A percentile compares a stretch with the other conserved stretches of the same genome.
Conservation (phyloP, 1,284 basidiomycete genomes). For the Ceratobasidium sp. region DNA sequence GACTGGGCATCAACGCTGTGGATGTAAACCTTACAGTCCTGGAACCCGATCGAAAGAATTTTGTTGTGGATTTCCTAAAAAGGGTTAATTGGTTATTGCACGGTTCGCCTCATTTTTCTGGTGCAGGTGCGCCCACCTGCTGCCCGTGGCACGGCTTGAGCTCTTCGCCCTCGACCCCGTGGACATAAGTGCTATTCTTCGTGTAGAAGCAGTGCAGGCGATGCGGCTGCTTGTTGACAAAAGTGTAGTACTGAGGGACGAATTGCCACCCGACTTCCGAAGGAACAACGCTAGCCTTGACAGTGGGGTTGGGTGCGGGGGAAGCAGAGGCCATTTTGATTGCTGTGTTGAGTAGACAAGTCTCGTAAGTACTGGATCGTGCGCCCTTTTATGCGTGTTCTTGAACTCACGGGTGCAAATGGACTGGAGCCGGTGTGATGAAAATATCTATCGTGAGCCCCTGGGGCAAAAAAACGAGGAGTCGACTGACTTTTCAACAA, state of each 20-base stretch:
- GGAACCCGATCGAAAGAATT: slow-evolving; percentile 90
- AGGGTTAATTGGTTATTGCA: slow-evolving; percentile 17
- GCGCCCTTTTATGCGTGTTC: background rate
- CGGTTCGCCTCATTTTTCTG: slow-evolving; percentile 26
- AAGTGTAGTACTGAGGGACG: slow-evolving; percentile 95
- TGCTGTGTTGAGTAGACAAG: background rate
- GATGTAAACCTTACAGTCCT: slow-evolving; percentile 98
- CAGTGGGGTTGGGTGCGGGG: slow-evolving; percentile 26
- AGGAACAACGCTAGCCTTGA: slow-evolving; percentile 45
- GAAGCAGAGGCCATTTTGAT: slow-evolving; percentile 36
- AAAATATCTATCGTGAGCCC: slow-evolving; percentile 15
- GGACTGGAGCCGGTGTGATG: slow-evolving; percentile 9
- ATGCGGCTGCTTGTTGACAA: slow-evolving; percentile 96
- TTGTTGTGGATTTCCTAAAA: slow-evolving; percentile 94
- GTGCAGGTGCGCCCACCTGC: slow-evolving; percentile 64
- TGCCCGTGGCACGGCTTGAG: slow-evolving; percentile 87
- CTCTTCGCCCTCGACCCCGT: slow-evolving; percentile 95
- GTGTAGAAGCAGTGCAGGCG: slow-evolving; percentile 99
- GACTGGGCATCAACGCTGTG: slow-evolving; percentile 94
- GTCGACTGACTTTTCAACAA: slow-evolving; percentile 2
- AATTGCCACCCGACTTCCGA: slow-evolving; percentile 97
- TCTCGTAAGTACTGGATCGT: slow-evolving; percentile 3
- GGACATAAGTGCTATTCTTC: slow-evolving; percentile 95
- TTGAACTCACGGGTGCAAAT: slow-evolving; percentile 7
- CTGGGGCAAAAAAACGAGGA: background rate